phyloP scores from a whole-genome alignment of 2,329 filamentous ascomycete species.

The Onygena corvina region DNA sequence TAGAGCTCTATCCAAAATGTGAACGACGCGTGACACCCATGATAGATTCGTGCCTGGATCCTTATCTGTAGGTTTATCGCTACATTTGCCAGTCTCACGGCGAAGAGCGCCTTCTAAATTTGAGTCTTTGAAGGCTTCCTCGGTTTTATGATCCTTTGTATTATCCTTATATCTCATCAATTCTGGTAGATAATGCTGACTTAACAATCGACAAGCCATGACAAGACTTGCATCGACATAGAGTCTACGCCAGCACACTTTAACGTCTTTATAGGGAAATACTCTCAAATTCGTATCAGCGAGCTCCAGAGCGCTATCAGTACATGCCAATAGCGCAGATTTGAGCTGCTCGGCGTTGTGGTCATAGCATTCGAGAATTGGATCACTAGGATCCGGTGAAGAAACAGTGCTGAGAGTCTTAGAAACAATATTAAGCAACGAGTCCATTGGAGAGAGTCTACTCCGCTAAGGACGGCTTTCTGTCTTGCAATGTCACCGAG shows the following conservation, averaged over 20 bases:
- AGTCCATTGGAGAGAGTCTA: background rate
- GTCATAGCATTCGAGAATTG: slow-evolving; percentile 28
- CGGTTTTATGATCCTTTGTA: background rate
- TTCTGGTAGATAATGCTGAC: background rate
- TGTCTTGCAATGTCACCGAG: no score
- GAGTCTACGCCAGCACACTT: slow-evolving; percentile 44
- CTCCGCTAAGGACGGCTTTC: no score
- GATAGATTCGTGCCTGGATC: slow-evolving; percentile 10
- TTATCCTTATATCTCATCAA: background rate
- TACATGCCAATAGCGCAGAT: slow-evolving; percentile 21
- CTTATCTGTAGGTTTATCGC: background rate
- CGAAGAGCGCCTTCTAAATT: background rate
- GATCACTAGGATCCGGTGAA: slow-evolving; percentile 23
- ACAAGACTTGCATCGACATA: slow-evolving; percentile 47
- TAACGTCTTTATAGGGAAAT: slow-evolving; percentile 47
- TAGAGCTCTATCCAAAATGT: slow-evolving; percentile 59
- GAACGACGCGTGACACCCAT: slow-evolving; percentile 49
- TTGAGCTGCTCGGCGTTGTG: slow-evolving; percentile 17
- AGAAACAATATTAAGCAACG: slow-evolving; percentile 19
- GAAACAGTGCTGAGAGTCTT: slow-evolving; percentile 22
- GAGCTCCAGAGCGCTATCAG: slow-evolving; percentile 36
- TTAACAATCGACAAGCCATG: slow-evolving; percentile 30
- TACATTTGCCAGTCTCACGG: background rate
- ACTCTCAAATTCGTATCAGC: slow-evolving; percentile 44
- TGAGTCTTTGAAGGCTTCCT: background rate